phyloP scores from a whole-genome alignment of 2,329 filamentous ascomycete genomes.

The Colletotrichum brevisporum region DNA sequence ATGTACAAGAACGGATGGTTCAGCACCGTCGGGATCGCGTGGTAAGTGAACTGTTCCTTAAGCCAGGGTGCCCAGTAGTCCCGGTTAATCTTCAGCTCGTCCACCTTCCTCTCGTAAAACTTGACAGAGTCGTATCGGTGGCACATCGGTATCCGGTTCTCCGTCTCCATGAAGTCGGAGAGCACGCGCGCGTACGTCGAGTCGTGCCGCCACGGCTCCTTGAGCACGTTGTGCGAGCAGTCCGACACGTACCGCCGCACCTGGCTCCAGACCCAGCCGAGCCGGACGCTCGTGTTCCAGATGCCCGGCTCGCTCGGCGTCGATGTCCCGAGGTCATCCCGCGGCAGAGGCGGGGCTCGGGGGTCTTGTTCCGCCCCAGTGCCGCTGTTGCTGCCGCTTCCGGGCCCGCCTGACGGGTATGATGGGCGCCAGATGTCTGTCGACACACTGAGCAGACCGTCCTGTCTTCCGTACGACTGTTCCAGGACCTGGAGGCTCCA shows the following conservation, averaged over 20 bases:
- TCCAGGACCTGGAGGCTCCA: conserved; percentile 67
- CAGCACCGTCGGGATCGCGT: conserved; percentile 64
- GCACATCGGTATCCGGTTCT: conserved; percentile 63
- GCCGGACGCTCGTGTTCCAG: conserved; percentile 64
- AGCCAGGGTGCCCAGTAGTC: conserved; percentile 68
- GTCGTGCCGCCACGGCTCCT: conserved; percentile 66
- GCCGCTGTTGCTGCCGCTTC: conserved; percentile 9
- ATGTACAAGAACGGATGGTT: conserved; percentile 70
- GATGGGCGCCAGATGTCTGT: conserved; percentile 58
- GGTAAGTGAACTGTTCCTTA: conserved; percentile 67
- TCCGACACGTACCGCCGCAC: conserved; percentile 62
- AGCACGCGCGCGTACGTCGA: conserved; percentile 65
- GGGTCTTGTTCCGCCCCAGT: conserved; percentile 46
- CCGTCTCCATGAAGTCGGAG: conserved; percentile 65
- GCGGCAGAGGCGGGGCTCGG: conserved; percentile 58
- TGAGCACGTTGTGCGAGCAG: conserved; percentile 61
- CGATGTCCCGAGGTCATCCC: conserved; percentile 60
- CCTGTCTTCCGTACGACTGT: conserved; percentile 63
- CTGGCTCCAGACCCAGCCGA: conserved; percentile 66
- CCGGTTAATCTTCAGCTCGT: conserved; percentile 59
- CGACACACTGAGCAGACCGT: conserved; percentile 57
- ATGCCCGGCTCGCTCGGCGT: conserved; percentile 59
- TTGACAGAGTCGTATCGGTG: conserved; percentile 67
- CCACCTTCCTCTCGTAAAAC: conserved; percentile 63
- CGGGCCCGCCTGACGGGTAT: conserved; percentile 44